Evolutionary conservation across 768 basidiomycete species (phyloP), one percentile per base, ranked within the genome.

Genomic region (Calocera cornea): DNA sequence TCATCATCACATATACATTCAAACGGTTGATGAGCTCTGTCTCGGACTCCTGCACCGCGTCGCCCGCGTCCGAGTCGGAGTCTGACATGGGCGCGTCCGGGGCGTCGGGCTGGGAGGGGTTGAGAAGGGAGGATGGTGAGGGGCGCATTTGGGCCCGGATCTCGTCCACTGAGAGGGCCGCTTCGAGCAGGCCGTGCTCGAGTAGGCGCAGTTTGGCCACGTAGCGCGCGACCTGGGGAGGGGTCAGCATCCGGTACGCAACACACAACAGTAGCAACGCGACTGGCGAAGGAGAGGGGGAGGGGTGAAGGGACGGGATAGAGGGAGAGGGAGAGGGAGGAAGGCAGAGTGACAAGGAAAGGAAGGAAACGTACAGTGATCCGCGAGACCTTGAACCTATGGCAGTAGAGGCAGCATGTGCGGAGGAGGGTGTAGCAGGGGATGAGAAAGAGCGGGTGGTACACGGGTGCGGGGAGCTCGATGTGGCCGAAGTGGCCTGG

Each of bases 401-500:
- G 97, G 77, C 97, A 99, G 78, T 90, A 98, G 76, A 95, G 78
- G 79, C 97, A 99, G 16, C 86, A 86, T 40, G 88, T 88, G 67
- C 95, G 86, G 24, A 99, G 80, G 54, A 98, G 79, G 70, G 88
- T 88, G 75, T 87, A 95, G 81, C 89, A 87, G 73, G 95, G 91
- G 34, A 83, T 81, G 86, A 98, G 92, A 78, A 98, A 99, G 41
- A 99, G 79, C 0, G 97, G 97, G 74, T 99, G 95, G 74, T 90
- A 98, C 1, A 98, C 92, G 16, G 97, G 95, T 19, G 89, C 84
- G 22, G 95, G 94, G 5, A 99, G 84, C 69, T 97, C 93, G 69
- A 99, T 95, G 77, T 98, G 97, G 24, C 97, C 97, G 78, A 89
- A 99, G 77, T 99, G 97, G 19, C 97, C 97, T 1, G 97, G 95